phyloP scores from a whole-genome alignment of 2,329 filamentous ascomycete species.

The Pseudogymnoascus sp. region DNA sequence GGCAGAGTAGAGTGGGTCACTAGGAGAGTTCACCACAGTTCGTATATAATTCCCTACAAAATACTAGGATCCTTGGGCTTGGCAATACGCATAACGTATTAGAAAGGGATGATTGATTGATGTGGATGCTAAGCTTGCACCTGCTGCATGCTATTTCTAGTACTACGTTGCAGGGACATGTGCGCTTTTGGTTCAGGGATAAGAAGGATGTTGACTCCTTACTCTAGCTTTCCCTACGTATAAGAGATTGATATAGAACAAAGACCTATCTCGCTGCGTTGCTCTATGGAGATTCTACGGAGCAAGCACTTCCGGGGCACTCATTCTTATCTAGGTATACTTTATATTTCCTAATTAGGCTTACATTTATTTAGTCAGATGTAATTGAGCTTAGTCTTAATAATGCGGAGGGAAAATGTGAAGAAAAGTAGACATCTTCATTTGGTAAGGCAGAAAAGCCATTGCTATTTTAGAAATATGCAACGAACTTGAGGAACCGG shows the following conservation, averaged over 20 bases:
- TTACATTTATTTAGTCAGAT: neutral
- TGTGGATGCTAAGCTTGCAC: neutral
- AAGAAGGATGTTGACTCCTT: neutral
- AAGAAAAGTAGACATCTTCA: neutral
- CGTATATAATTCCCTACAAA: neutral
- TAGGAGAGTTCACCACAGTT: neutral
- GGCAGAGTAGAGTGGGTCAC: neutral
- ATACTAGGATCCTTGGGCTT: neutral
- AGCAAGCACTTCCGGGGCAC: neutral
- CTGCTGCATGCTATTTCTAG: neutral
- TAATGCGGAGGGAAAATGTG: neutral
- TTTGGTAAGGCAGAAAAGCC: neutral
- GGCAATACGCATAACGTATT: neutral
- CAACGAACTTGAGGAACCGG: neutral
- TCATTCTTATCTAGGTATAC: neutral
- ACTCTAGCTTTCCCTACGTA: neutral
- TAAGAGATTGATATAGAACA: neutral
- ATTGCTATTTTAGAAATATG: neutral
- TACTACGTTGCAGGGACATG: neutral
- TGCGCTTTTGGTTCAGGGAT: neutral
- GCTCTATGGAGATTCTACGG: neutral
- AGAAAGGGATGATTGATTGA: neutral
- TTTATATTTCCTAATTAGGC: neutral
- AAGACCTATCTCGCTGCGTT: neutral
- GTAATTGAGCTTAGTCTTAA: neutral